Evolutionary conservation across 2,329 filamentous ascomycete species (phyloP).

Genomic region (Penicillium sp.): DNA sequence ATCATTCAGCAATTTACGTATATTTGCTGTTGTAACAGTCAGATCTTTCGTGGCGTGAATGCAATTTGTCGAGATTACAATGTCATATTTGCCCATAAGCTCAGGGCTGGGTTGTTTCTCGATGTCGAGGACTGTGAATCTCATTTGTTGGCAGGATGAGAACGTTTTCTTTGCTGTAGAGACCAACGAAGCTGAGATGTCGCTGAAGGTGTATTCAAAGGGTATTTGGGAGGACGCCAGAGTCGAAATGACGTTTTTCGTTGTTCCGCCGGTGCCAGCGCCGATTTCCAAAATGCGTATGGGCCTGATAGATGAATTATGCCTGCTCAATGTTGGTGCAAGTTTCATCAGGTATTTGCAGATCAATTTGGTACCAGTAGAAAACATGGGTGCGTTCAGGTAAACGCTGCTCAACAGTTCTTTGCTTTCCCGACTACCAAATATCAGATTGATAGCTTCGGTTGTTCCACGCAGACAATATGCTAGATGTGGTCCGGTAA

Average conservation of each 20-base stretch:
- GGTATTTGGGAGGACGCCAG: slow-evolving; percentile 19
- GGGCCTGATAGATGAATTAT: no score
- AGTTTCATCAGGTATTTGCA: neutral
- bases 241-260: neutral
- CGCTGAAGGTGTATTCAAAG: slow-evolving; percentile 39
- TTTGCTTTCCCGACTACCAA: neutral
- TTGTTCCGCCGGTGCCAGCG: slow-evolving; percentile 9
- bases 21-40: neutral
- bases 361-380: neutral
- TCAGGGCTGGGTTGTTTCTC: slow-evolving; percentile 23
- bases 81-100: neutral
- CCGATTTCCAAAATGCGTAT: slow-evolving; percentile 7
- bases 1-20: neutral
- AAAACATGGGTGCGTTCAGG: slow-evolving; percentile 17
- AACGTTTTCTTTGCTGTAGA: slow-evolving; percentile 28
- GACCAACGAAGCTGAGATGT: slow-evolving; percentile 34
- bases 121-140: slow-evolving; percentile 28
- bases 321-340: no score
- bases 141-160: slow-evolving; percentile 26
- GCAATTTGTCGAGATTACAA: neutral
- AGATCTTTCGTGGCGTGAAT: neutral
- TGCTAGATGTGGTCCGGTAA: neutral
- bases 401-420: slow-evolving; percentile 35
- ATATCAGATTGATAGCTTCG: neutral
- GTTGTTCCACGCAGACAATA: neutral